phyloP scores from a whole-genome alignment of 192 early-diverging fungal species.

The Phlyctochytrium arcticum region DNA sequence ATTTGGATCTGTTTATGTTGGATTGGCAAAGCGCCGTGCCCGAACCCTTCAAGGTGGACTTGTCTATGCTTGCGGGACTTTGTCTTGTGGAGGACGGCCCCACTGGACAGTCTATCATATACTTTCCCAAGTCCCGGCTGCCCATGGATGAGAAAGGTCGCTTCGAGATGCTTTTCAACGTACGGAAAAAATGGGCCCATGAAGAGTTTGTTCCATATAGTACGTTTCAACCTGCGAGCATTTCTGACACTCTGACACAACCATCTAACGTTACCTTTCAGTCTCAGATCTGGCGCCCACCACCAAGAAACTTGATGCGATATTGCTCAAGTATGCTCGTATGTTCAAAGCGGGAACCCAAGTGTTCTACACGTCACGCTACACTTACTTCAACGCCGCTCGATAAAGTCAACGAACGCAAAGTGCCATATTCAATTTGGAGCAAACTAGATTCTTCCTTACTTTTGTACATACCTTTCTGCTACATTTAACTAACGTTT shows the following conservation, averaged over 20 bases:
- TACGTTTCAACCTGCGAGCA: neutral
- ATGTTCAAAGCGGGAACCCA: slow-evolving; percentile 12
- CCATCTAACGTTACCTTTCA: neutral
- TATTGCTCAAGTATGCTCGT: slow-evolving; percentile 34
- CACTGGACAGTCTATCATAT: slow-evolving; percentile 3
- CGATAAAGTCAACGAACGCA: too few relatives aligned
- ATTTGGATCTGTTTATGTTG: slow-evolving; percentile 20
- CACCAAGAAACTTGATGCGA: slow-evolving; percentile 33
- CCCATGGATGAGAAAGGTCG: slow-evolving; percentile 33
- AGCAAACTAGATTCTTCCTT: too few relatives aligned
- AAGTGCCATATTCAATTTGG: too few relatives aligned
- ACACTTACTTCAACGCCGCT: neutral
- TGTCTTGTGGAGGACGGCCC: slow-evolving; percentile 21
- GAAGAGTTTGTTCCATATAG: slow-evolving; percentile 39
- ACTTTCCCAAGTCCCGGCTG: slow-evolving; percentile 33
- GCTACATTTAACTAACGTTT: too few relatives aligned
- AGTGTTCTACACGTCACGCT: slow-evolving; percentile 18
- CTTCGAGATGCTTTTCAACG: slow-evolving; percentile 37
- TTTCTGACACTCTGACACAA: neutral
- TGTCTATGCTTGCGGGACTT: slow-evolving; percentile 26
- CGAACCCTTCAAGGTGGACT: slow-evolving; percentile 4
- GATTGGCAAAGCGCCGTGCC: slow-evolving; percentile 28
- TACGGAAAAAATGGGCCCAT: slow-evolving; percentile 31
- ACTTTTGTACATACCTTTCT: too few relatives aligned
- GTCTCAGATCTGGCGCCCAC: slow-evolving; percentile 37